Conservation (phyloP, 805 yeast genomes). For the Candida sphagnicola region DNA sequence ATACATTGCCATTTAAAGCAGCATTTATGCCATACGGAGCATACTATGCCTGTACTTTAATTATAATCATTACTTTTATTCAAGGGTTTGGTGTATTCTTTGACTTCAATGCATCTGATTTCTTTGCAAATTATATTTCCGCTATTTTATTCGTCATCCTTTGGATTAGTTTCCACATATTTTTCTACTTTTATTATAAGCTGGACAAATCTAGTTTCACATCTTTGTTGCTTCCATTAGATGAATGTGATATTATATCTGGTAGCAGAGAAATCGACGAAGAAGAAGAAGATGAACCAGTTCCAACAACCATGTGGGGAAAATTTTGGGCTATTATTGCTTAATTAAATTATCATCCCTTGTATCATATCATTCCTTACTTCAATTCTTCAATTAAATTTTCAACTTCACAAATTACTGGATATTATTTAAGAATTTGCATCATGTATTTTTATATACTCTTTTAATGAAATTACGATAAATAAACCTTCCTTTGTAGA, state of each 20-base stretch:
- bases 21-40: slow-evolving; percentile 64
- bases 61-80: slow-evolving; percentile 55
- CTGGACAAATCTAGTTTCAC: slow-evolving; percentile 26
- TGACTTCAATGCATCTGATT: slow-evolving; percentile 47
- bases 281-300: slow-evolving; percentile 52
- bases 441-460: not conserved
- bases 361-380: too few relatives aligned
- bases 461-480: not conserved
- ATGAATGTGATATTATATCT: slow-evolving; percentile 66
- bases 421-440: slow-evolving; percentile 1
- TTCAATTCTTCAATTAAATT: not conserved
- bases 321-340: slow-evolving; percentile 47
- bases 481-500: too few relatives aligned
- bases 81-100: slow-evolving; percentile 73
- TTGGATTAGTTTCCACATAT: slow-evolving; percentile 57
- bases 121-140: slow-evolving; percentile 72
- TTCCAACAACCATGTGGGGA: slow-evolving; percentile 51
- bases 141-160: slow-evolving; percentile 53
- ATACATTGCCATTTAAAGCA: slow-evolving; percentile 72
- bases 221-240: slow-evolving; percentile 40
- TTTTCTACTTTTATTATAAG: slow-evolving; percentile 46
- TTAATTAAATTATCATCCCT: too few relatives aligned
- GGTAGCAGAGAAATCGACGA: slow-evolving; percentile 64
- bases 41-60: slow-evolving; percentile 54
- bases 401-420: not conserved